Base-by-base conservation (phyloP, 257 asterid genomes). In the Lantana camara region DNA sequence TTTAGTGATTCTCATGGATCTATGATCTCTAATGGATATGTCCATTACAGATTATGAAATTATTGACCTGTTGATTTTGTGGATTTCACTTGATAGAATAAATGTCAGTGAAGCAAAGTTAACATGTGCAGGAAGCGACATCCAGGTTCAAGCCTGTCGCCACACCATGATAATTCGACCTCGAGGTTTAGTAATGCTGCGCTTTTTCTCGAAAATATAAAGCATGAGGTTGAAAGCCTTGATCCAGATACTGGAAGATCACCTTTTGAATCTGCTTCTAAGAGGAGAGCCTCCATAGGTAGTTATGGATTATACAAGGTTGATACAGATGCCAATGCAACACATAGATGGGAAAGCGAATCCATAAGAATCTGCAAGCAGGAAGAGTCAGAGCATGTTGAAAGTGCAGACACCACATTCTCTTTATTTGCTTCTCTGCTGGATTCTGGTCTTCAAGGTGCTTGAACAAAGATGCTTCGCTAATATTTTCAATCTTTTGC, bases 361-460 rank as follows among this genome's bases (percentile, higher is more conserved):
- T 85, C 95, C 53, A 70, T 88, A 32, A 85, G 82, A 80, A 72
- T 79, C 58, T 78, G 89, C 77, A 90, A 90, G 86, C 82, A 71
- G 83, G 99, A 94, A 80, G 87, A 81, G 73, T 81, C 82, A 60
- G 87, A 66, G 22, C 70, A 74, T 24, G 32, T 58, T 30, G 96
- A 88, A 69, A 72, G 77, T 57, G 80, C 84, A 63, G 97, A 88
- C 68, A 70, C 83, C 34, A 88, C 89, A 27, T 81, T 84, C 73
- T 77, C 85, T 32, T 75, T 84, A 60, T 94, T 94, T 83, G 97
- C 97, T 41, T 87, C 91, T 68, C 79, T 94, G 58, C 86, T 94
- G 68, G 96, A 93, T 78, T 90, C 97, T 79, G 81, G 94, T 64
- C 82, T 84, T 64, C 94, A 90, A 93, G 99, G 99, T 93, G 49